A percentile compares a stretch with the other conserved stretches of the same genome.
phyloP scores from a whole-genome alignment of 805 yeast species.

The Jamesozyma jinghongensis region DNA sequence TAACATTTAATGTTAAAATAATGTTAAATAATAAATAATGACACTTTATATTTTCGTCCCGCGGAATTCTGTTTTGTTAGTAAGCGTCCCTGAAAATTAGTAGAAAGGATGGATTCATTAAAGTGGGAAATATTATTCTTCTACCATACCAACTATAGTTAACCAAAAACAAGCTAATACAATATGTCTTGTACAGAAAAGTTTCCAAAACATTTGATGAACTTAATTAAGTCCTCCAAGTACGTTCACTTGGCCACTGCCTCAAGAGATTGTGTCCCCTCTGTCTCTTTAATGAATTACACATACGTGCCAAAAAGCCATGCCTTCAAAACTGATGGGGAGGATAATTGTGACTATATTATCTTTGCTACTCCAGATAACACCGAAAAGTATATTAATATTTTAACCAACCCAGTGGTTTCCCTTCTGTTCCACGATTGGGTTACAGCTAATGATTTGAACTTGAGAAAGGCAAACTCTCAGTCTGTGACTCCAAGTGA shows the following conservation, averaged over 20 bases:
- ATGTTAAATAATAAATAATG: no score
- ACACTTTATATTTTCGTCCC: no score
- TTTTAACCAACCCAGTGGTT: constrained; percentile 62
- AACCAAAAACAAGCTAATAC: no score
- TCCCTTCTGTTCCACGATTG: constrained; percentile 86
- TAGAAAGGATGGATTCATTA: no score
- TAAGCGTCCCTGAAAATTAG: neutral
- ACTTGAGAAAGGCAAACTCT: constrained; percentile 25
- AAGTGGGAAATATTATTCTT: no score
- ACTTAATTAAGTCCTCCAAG: constrained; percentile 49
- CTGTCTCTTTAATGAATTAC: constrained; percentile 87
- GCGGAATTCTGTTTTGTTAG: neutral
- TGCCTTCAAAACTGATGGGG: constrained; percentile 30
- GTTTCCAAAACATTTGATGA: constrained; percentile 33
- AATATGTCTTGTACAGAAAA: constrained; percentile 22
- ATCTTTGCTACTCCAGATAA: constrained; percentile 62
- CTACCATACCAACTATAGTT: no score
- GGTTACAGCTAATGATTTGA: constrained; percentile 52
- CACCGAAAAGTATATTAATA: constrained; percentile 69
- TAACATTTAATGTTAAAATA: neutral
- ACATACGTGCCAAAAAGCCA: constrained; percentile 48
- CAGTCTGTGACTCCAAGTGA: constrained; percentile 26
- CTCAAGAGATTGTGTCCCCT: constrained; percentile 56
- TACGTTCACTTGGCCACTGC: constrained; percentile 83
- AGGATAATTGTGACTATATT: constrained; percentile 35